Evolutionary conservation across 192 early-diverging fungal species (phyloP), one percentile per base, ranked within the genome.

Genomic region (Blastocladiella britannica): DNA sequence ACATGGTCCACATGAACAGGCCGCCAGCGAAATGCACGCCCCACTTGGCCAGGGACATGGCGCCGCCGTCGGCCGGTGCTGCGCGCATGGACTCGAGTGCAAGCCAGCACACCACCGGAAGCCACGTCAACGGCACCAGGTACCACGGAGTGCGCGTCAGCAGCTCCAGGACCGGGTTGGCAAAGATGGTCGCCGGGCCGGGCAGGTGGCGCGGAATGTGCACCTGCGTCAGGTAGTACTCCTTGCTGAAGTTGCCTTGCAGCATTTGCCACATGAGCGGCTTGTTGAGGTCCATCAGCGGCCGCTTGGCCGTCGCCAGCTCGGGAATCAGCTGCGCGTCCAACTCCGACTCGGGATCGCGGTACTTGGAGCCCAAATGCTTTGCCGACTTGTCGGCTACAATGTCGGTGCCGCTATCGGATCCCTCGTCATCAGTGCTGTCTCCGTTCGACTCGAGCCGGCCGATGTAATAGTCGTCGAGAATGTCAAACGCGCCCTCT

Each of bases 101-200:
- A 37, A 60, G 30, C 62, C 76, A 79, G 51, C 52, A 62, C 7
- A 73, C 62, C 37, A 86, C 71, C n/a, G 93, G 93, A n/a, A 74
- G 18, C 91, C 91, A 97, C 56, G 91, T 67, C 4, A 84, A 58
- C 20, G 90, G 93, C 55, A 97, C 79, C 25, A 87, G 74, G 60
- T 72, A 93, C 93, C 90, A 97, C 18, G 84, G 85, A 22, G 93
- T 92, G 63, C 82, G 80, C n/a, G 89, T 81, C 22, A 97, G 76
- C 29, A 77, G 65, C 64, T 93, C 93, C 8, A 93, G 71, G 52
- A 76, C 66, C 29, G 75, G 70, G 51, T 83, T 78, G 1, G 75
- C 86, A 72, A 97, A 97, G 60, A 97, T 77, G 57, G 78, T 81
- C 1, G 90, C 89, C 7, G 89, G 76, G 18, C 71, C 68, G 25